Evolutionary conservation across 768 basidiomycete genomes (phyloP).

Genomic region (Amanita subjunquillea): DNA sequence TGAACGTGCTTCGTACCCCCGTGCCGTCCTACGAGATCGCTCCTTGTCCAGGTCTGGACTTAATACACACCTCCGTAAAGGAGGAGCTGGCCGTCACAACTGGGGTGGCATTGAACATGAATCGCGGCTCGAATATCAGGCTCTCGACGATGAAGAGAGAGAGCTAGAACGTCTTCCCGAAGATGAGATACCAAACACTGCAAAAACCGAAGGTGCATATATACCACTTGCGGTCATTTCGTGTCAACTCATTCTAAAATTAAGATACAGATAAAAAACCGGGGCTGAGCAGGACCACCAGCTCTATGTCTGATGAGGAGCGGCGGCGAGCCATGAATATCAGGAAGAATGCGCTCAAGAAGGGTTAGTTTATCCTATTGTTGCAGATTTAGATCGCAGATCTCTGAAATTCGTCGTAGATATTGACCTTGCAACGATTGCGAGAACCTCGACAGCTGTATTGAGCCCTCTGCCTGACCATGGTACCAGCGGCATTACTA

Average conservation of each 20-base stretch:
- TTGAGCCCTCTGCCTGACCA: slow-evolving; percentile 34
- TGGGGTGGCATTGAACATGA: slow-evolving; percentile 74
- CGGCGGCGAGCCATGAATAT: slow-evolving; percentile 51
- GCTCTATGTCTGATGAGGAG: slow-evolving; percentile 52
- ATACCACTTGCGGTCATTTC: background rate
- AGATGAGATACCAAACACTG: slow-evolving; percentile 10
- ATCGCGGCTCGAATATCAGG: slow-evolving; percentile 46
- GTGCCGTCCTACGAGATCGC: slow-evolving; percentile 67
- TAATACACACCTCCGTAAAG: slow-evolving; percentile 63
- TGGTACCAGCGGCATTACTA: background rate
- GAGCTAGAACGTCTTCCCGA: slow-evolving; percentile 31
- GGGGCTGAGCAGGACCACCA: slow-evolving; percentile 24
- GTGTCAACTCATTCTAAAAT: background rate
- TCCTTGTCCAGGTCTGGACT: slow-evolving; percentile 72
- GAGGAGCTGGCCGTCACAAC: slow-evolving; percentile 74
- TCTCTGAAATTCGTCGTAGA: slow-evolving; percentile 12
- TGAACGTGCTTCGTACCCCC: slow-evolving; percentile 58
- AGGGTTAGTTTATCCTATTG: slow-evolving; percentile 25
- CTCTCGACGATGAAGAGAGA: slow-evolving; percentile 39
- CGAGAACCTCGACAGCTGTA: slow-evolving; percentile 70
- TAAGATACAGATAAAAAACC: slow-evolving; percentile 14
- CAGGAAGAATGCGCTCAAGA: slow-evolving; percentile 67
- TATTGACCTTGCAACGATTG: slow-evolving; percentile 67
- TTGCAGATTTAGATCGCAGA: background rate
- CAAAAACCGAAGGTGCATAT: background rate